phyloP scores from a whole-genome alignment of 2,329 filamentous ascomycete species.

The Rhytidhysteron rufulum region DNA sequence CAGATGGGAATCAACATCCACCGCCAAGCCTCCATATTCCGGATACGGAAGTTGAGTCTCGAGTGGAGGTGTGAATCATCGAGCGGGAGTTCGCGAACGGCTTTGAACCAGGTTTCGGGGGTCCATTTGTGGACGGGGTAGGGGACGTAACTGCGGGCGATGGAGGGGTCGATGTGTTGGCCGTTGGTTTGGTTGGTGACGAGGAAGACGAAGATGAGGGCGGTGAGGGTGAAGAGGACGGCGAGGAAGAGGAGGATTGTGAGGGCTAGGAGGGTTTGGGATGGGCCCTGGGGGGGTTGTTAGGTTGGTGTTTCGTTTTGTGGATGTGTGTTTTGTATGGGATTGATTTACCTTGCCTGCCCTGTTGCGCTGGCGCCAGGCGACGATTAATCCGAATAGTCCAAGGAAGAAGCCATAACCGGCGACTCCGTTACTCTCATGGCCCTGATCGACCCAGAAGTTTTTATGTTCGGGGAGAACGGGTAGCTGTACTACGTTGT shows the following conservation, averaged over 20 bases:
- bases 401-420: constrained; percentile 31
- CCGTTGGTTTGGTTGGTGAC: constrained; percentile 26
- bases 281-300: constrained; percentile 10
- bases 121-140: constrained; percentile 28
- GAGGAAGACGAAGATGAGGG: constrained; percentile 26
- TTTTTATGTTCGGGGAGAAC: constrained; percentile 21
- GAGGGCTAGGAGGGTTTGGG: constrained; percentile 31
- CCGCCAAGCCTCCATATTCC: constrained; percentile 28
- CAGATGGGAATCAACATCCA: constrained; percentile 31
- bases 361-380: constrained; percentile 18
- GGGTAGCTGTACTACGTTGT: constrained; percentile 14
- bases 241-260: constrained; percentile 27
- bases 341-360: constrained; percentile 9
- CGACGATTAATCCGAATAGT: constrained; percentile 24
- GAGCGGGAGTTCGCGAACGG: constrained; percentile 25
- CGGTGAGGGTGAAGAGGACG: constrained; percentile 25
- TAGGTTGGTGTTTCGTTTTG: neutral
- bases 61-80: constrained; percentile 11
- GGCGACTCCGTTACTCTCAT: constrained; percentile 25
- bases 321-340: neutral
- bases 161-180: constrained; percentile 18
- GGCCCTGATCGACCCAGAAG: constrained; percentile 28
- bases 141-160: constrained; percentile 17
- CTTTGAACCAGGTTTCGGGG: constrained; percentile 30
- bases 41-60: constrained; percentile 18